phyloP scores from a whole-genome alignment of 2,329 filamentous ascomycete genomes.

The Phaeomoniella chlamydospora region DNA sequence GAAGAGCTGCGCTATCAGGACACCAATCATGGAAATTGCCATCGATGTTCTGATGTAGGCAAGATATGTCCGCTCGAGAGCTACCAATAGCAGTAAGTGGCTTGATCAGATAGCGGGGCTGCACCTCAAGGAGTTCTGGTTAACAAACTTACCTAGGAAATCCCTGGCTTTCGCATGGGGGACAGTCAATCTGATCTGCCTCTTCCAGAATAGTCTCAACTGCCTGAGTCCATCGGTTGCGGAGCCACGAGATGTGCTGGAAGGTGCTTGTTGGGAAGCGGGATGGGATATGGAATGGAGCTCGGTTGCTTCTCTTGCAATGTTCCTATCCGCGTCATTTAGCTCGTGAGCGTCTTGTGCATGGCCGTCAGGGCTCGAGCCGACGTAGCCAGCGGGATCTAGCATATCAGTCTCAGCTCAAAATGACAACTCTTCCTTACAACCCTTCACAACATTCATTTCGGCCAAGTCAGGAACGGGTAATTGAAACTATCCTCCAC shows the following conservation, averaged over 20 bases:
- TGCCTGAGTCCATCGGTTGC: neutral
- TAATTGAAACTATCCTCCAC: neutral
- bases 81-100: too few relatives aligned
- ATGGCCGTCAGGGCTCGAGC: neutral
- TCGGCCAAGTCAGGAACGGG: neutral
- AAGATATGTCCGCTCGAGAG: conserved; percentile 61
- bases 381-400: neutral
- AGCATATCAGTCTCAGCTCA: neutral
- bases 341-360: neutral
- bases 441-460: neutral
- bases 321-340: neutral
- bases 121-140: too few relatives aligned
- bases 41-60: conserved; percentile 59
- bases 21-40: conserved; percentile 52
- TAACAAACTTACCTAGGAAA: conserved; percentile 39
- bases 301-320: neutral
- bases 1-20: conserved; percentile 54
- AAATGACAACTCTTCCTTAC: neutral
- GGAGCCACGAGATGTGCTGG: neutral
- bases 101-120: too few relatives aligned
- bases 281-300: neutral
- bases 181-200: conserved; percentile 35
- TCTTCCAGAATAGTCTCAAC: conserved; percentile 30
- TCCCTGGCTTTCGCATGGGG: conserved; percentile 36
- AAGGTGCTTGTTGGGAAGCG: neutral